Base-by-base conservation (phyloP, 192 early-diverging fungal species). In the Umbelopsis sp. region DNA sequence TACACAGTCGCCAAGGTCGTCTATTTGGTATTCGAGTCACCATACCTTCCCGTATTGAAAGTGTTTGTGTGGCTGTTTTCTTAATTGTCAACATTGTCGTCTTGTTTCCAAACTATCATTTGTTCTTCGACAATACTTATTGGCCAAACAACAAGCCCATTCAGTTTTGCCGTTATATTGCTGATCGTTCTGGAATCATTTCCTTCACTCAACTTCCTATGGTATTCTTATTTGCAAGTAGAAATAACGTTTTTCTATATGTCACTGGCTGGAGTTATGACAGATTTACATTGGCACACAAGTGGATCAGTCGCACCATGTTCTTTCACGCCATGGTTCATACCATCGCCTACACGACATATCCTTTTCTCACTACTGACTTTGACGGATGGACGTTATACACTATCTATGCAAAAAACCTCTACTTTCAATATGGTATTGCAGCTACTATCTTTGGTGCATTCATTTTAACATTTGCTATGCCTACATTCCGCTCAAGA, bases 251-350 rank as follows among this genome's bases (percentile, higher is more conserved):
- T 8, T 16, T 71, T 1, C 21, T 71, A 7, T 71, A 36, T 50
- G 16, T 71, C n/a, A 71, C 69, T 10, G 69, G 69, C 9, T 71
- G 69, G 69, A 71, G 51, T 41, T 71, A 71, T 41, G 69, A 71
- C 20, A 29, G 69, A 20, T 71, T 71, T 14, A 52, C 32, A 11
- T 51, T 71, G 3, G 53, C 53, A 11, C 69, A 71, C 51, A 71
- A 71, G 43, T 71, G 69, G 69, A 26, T 52, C 8, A 43, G 50
- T 25, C 26, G 69, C 1, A 71, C 52, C 31, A 71, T 71, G 69
- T 43, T 71, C 20, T 71, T 71, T 41, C 69, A 71, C 26, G 69
- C 52, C 20, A 6, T 59, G 10, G 69, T 71, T 32, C 69, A 71
- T 20, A 38, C 69, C 8, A n/a, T 54, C 16, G 69, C 50, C 1